Conservation (phyloP, 2,329 filamentous ascomycete species). For the Aspergillus uvarum region DNA sequence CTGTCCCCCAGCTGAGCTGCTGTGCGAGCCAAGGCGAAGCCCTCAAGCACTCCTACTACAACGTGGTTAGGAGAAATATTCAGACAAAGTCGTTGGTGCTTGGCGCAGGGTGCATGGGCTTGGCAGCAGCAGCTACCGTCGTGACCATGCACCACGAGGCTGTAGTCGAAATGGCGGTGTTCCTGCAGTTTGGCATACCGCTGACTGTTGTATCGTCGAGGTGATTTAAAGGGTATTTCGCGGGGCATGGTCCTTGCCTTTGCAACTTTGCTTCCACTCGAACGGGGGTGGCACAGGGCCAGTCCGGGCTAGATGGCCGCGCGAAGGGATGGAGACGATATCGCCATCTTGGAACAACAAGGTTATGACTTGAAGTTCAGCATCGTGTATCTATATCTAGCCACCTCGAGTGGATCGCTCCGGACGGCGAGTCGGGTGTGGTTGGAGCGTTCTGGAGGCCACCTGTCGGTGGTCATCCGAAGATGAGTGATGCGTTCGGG, state of each 20-base stretch:
- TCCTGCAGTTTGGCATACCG: constrained; percentile 20
- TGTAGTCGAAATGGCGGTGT: constrained; percentile 21
- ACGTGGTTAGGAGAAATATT: constrained; percentile 24
- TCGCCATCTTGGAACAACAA: background rate
- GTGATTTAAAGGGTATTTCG: constrained; percentile 9
- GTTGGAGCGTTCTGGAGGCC: constrained; percentile 14
- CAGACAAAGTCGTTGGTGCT: constrained; percentile 17
- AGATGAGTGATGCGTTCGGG: constrained; percentile 14
- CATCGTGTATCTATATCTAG: constrained; percentile 11
- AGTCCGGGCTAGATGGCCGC: background rate
- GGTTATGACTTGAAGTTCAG: background rate
- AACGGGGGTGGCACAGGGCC: background rate
- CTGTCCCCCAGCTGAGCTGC: constrained; percentile 2
- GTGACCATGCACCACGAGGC: constrained; percentile 7
- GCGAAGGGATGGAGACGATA: background rate
- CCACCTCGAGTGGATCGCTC: constrained; percentile 11
- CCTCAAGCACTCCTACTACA: constrained; percentile 16
- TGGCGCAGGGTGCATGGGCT: constrained; percentile 20
- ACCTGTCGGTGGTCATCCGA: constrained; percentile 12
- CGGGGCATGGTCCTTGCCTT: background rate
- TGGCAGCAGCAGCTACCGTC: constrained; percentile 18
- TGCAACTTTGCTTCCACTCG: background rate
- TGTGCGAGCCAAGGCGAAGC: constrained; percentile 11
- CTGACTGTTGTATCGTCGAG: background rate
- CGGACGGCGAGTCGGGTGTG: constrained; percentile 15